phyloP scores from a whole-genome alignment of 345 rosid genomes.

The Linum usitatissimum region DNA sequence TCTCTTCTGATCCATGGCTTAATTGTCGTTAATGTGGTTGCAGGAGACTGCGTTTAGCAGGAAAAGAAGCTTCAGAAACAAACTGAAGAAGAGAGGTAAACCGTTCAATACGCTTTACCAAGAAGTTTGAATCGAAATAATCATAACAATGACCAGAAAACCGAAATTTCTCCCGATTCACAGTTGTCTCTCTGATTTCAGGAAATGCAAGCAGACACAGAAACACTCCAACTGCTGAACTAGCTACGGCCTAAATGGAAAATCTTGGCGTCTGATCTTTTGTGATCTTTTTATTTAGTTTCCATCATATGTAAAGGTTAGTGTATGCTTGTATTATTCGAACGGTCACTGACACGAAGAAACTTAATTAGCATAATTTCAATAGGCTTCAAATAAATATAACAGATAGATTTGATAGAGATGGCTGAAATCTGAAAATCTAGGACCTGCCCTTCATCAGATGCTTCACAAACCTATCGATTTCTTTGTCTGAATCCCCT shows the following conservation, averaged over 20 bases:
- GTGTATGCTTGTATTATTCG: neutral
- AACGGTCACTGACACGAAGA: neutral
- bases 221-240: slow-evolving; percentile 12
- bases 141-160: slow-evolving; percentile 2
- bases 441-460: neutral
- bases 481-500: neutral
- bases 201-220: slow-evolving; percentile 19
- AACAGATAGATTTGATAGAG: no score
- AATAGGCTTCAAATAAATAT: neutral
- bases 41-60: slow-evolving; percentile 71
- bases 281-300: neutral
- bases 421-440: neutral
- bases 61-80: slow-evolving; percentile 69
- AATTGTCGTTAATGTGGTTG: slow-evolving; percentile 11
- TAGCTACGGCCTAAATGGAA: slow-evolving; percentile 8
- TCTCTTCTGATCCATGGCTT: neutral
- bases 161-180: neutral
- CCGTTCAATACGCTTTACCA: neutral
- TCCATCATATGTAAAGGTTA: neutral
- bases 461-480: neutral
- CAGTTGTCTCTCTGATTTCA: slow-evolving; percentile 5
- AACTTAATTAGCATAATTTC: neutral
- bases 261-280: slow-evolving; percentile 11
- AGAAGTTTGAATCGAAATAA: no score
- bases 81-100: slow-evolving; percentile 55